Percentiles rank a stretch among this genome's conserved stretches.
Conservation (phyloP, 2,329 filamentous ascomycete genomes). For the Thermoascus crustaceus region DNA sequence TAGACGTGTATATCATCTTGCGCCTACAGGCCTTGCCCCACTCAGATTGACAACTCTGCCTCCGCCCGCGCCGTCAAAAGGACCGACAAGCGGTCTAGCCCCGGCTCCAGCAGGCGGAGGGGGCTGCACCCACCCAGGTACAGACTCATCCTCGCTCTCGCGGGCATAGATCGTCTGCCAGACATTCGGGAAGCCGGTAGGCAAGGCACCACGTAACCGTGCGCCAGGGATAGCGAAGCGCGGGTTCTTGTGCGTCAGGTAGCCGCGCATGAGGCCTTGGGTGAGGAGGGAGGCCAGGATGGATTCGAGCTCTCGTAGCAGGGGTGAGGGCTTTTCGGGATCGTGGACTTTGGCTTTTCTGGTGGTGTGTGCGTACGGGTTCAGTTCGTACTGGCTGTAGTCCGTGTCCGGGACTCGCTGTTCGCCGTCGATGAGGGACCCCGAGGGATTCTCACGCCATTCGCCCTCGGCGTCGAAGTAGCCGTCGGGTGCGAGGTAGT, state of each 20-base stretch:
- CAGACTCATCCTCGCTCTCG: constrained; percentile 52
- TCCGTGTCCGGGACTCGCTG: constrained; percentile 20
- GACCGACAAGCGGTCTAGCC: neutral
- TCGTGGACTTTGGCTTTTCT: constrained; percentile 10
- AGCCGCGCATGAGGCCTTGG: constrained; percentile 75
- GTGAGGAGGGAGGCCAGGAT: constrained; percentile 68
- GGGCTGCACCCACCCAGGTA: constrained; percentile 66
- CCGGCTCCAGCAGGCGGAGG: constrained; percentile 9
- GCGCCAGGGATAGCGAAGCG: constrained; percentile 78
- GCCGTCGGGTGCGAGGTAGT: constrained; percentile 27
- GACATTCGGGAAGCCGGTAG: constrained; percentile 58
- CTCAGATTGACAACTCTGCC: constrained; percentile 52
- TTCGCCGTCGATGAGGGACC: constrained; percentile 20
- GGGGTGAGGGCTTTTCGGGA: constrained; percentile 35
- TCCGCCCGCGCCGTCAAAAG: constrained; percentile 25
- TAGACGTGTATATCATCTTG: constrained; percentile 21
- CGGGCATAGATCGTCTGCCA: constrained; percentile 60
- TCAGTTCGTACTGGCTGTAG: constrained; percentile 39
- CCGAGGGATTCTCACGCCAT: constrained; percentile 17
- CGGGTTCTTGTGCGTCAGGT: constrained; percentile 66
- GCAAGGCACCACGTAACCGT: constrained; percentile 30
- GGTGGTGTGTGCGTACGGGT: constrained; percentile 48
- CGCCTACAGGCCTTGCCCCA: constrained; percentile 46
- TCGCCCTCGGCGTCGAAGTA: constrained; percentile 27
- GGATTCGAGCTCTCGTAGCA: constrained; percentile 59